A percentile compares a stretch with the other conserved stretches of the same genome.
Evolutionary conservation across 2,329 filamentous ascomycete species (phyloP).

Genomic region (Gyromitra esculenta): DNA sequence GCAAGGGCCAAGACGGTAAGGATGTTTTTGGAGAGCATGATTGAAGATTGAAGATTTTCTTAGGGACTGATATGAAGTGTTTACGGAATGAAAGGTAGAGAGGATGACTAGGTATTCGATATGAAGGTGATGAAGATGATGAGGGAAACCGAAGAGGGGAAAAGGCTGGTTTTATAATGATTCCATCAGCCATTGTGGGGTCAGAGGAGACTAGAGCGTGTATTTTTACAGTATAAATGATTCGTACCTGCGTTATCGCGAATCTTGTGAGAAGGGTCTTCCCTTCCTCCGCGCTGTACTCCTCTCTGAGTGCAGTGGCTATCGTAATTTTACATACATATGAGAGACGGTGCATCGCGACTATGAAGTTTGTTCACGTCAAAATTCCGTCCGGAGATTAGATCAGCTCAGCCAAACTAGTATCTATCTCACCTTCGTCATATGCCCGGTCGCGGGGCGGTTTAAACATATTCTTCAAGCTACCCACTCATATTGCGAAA

Average conservation of each 20-base stretch:
- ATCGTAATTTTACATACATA: not conserved
- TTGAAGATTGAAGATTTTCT: not conserved
- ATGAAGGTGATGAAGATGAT: not conserved
- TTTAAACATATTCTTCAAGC: no score
- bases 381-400: no score
- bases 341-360: not conserved
- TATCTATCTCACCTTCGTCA: no score
- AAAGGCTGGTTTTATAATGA: slow-evolving; percentile 4
- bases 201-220: not conserved
- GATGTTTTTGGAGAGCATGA: slow-evolving; percentile 26
- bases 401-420: not conserved
- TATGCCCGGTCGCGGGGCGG: no score
- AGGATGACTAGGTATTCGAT: not conserved
- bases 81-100: not conserved
- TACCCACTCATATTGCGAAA: no score
- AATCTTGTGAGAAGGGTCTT: not conserved
- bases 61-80: not conserved
- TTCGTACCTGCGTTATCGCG: not conserved
- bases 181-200: not conserved
- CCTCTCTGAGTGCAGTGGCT: not conserved
- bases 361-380: not conserved
- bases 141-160: not conserved
- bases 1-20: slow-evolving; percentile 9
- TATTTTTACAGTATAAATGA: not conserved
- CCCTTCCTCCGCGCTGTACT: not conserved